Evolutionary conservation across 2,329 filamentous ascomycete species (phyloP).

Genomic region (Aspergillus novoparasiticus): DNA sequence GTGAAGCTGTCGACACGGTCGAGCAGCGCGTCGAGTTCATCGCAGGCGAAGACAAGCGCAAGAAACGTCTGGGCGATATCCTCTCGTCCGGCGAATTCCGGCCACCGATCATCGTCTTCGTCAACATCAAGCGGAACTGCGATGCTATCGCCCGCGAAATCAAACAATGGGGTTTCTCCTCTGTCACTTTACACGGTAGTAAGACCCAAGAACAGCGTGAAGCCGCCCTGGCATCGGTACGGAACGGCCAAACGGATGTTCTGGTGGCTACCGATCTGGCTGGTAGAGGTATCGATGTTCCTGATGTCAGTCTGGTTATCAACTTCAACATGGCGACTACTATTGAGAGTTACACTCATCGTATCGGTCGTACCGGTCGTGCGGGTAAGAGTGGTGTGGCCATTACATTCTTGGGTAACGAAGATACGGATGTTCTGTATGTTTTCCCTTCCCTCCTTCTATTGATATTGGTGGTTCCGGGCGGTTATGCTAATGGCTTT

Average conservation of each 20-base stretch:
- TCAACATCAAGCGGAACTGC: slow-evolving; percentile 99
- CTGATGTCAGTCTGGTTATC: slow-evolving; percentile 88
- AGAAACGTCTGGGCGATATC: slow-evolving; percentile 93
- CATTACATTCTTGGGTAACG: slow-evolving; percentile 90
- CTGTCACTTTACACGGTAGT: slow-evolving; percentile 88
- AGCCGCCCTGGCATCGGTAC: slow-evolving; percentile 82
- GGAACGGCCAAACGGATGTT: slow-evolving; percentile 77
- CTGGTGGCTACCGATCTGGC: slow-evolving; percentile 95
- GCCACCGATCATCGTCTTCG: slow-evolving; percentile 95
- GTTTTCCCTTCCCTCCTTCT: slow-evolving; percentile 22
- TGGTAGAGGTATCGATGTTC: slow-evolving; percentile 95
- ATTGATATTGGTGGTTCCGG: background rate
- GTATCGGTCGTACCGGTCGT: slow-evolving; percentile 94
- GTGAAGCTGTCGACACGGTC: slow-evolving; percentile 95
- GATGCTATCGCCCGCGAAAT: slow-evolving; percentile 93
- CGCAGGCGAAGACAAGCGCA: slow-evolving; percentile 87
- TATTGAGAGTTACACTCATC: slow-evolving; percentile 95
- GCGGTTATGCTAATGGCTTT: slow-evolving; percentile 21
- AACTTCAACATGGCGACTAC: slow-evolving; percentile 98
- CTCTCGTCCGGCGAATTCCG: slow-evolving; percentile 77
- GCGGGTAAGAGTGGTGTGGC: slow-evolving; percentile 95
- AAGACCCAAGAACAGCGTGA: slow-evolving; percentile 99
- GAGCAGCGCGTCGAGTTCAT: slow-evolving; percentile 96
- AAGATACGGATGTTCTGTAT: slow-evolving; percentile 85
- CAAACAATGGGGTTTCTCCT: slow-evolving; percentile 87